Percentiles rank a stretch among this genome's conserved stretches.
phyloP scores from a whole-genome alignment of 768 basidiomycete genomes.

The Ramaria rubella region DNA sequence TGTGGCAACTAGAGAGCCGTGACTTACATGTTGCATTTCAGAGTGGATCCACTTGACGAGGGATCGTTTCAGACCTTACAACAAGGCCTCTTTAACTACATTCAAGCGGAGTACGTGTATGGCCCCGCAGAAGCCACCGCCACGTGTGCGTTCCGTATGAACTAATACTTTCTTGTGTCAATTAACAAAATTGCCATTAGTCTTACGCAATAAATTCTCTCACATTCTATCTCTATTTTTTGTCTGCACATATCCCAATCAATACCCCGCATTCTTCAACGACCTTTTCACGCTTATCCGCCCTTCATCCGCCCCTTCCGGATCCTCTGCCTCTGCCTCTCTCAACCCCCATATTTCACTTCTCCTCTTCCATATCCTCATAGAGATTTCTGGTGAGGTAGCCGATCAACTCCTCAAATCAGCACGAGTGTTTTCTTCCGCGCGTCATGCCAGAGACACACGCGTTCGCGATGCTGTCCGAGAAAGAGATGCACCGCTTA shows the following conservation, averaged over 20 bases:
- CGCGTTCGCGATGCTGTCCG: conserved; percentile 86
- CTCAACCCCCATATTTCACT: conserved; percentile 83
- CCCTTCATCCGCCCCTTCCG: conserved; percentile 30
- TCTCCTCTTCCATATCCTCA: conserved; percentile 84
- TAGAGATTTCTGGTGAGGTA: conserved; percentile 96
- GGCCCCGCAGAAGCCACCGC: conserved; percentile 79
- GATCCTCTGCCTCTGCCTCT: conserved; percentile 29
- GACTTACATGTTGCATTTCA: not conserved
- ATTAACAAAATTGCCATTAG: conserved; percentile 33
- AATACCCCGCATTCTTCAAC: conserved; percentile 82
- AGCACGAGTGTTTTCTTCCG: conserved; percentile 64
- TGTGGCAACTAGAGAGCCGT: no score
- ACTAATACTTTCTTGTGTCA: not conserved
- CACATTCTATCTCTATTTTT: conserved; percentile 87
- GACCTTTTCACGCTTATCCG: conserved; percentile 71
- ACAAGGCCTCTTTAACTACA: conserved; percentile 72
- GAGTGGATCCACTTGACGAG: conserved; percentile 48
- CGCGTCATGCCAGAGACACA: conserved; percentile 73
- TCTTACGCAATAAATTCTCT: conserved; percentile 91
- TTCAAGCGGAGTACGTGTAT: conserved; percentile 81
- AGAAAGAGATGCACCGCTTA: conserved; percentile 76
- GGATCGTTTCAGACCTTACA: conserved; percentile 67
- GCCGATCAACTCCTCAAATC: conserved; percentile 91
- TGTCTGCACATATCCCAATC: conserved; percentile 76
- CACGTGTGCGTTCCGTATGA: conserved; percentile 54